Percentiles rank a stretch among this genome's conserved stretches.
Evolutionary conservation across 805 yeast genomes (phyloP).

Genomic region (Suhomyces xylopsoci): DNA sequence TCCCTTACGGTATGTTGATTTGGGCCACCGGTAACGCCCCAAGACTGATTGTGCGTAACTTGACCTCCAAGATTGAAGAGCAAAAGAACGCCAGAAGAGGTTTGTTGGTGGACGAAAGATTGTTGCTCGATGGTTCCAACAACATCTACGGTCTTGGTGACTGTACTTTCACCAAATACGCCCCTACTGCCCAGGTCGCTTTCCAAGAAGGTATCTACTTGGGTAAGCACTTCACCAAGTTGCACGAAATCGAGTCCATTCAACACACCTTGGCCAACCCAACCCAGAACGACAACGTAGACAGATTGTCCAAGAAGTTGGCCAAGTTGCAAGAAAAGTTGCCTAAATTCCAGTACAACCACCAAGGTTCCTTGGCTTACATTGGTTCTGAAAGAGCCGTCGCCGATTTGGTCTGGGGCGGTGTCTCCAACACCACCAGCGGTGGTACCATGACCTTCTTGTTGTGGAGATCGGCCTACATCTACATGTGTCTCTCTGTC

Average conservation of each 20-base stretch:
- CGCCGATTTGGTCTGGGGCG: conserved; percentile 81
- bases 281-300: conserved; percentile 38
- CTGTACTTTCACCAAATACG: conserved; percentile 86
- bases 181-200: conserved; percentile 98
- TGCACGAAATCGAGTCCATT: conserved; percentile 58
- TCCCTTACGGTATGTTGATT: conserved; percentile 89
- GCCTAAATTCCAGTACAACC: conserved; percentile 73
- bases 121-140: conserved; percentile 77
- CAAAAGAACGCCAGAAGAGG: conserved; percentile 90
- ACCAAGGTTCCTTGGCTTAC: conserved; percentile 92
- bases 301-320: conserved; percentile 47
- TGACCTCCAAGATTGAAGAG: conserved; percentile 66
- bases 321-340: conserved; percentile 39
- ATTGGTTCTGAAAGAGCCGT: conserved; percentile 92
- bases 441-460: conserved; percentile 86
- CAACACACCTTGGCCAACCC: conserved; percentile 43
- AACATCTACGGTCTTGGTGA: conserved; percentile 91
- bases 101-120: conserved; percentile 75
- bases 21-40: conserved; percentile 99
- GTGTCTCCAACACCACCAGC: conserved; percentile 72
- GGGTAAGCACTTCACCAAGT: conserved; percentile 65
- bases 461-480: conserved; percentile 94
- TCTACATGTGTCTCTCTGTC: conserved; percentile 86
- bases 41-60: conserved; percentile 65
- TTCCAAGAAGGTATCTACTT: conserved; percentile 88